Evolutionary conservation across 2,329 filamentous ascomycete species (phyloP).

Genomic region (Botryotinia globosa): DNA sequence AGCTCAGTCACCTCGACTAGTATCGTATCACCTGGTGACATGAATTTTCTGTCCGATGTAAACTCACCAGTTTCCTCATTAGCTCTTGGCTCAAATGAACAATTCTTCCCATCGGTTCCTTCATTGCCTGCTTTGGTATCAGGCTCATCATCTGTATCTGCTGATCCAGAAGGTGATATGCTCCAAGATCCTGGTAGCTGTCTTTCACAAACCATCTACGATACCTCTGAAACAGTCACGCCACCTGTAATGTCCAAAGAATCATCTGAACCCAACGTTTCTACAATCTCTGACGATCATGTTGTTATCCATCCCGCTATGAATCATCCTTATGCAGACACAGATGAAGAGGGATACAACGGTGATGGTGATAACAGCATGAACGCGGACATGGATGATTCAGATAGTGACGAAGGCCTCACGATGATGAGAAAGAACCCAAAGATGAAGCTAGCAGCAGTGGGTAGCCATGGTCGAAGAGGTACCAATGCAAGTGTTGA

Average conservation of each 20-base stretch:
- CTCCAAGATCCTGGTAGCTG: conserved; percentile 50
- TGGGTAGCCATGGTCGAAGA: conserved; percentile 42
- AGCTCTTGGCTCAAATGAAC: conserved; percentile 45
- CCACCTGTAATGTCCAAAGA: conserved; percentile 34
- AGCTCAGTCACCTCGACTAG: conserved; percentile 36
- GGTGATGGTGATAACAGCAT: conserved; percentile 32
- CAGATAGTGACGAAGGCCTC: conserved; percentile 38
- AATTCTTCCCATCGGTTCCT: conserved; percentile 56
- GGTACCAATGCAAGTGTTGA: conserved; percentile 60
- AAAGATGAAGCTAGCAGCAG: conserved; percentile 23
- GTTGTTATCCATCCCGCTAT: conserved; percentile 1
- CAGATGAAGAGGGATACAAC: conserved; percentile 36
- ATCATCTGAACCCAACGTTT: conserved; percentile 23
- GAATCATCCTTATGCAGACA: conserved; percentile 25
- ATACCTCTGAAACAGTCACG: conserved; percentile 34
- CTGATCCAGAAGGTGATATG: conserved; percentile 60
- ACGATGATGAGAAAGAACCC: conserved; percentile 42
- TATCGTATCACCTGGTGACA: conserved; percentile 43
- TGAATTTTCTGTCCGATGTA: conserved; percentile 21
- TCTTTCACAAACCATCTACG: conserved; percentile 40
- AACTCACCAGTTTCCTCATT: conserved; percentile 44
- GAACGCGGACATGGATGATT: conserved; percentile 34
- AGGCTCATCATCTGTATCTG: conserved; percentile 62
- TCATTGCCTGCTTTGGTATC: conserved; percentile 62
- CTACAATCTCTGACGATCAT: conserved; percentile 15